These are phyloP conservation scores for Spergularia bocconei DNA, from an alignment of 148 eudicot genomes.

Conservation along the genomic window DNA sequence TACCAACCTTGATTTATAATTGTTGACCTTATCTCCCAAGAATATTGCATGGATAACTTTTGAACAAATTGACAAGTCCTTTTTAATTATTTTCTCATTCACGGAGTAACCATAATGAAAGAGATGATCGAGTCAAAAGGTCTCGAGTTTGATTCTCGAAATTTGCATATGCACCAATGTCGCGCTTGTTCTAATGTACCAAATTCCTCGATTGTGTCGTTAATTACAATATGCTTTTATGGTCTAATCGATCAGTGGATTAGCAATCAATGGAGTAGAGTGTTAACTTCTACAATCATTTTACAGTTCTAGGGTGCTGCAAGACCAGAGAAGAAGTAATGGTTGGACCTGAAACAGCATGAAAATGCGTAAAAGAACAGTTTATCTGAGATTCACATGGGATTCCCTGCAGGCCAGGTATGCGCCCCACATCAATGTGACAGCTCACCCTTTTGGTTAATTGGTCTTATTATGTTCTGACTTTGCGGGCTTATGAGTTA, in stretches of 20 bases:
- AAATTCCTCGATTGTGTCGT: neutral
- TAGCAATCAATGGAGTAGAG: neutral
- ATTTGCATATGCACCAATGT: neutral
- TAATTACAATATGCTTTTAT: too few relatives aligned
- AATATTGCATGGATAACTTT: conserved; percentile 7
- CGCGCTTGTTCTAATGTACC: neutral
- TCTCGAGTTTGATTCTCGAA: neutral
- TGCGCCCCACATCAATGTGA: neutral
- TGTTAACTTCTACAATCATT: neutral
- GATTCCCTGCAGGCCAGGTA: conserved; percentile 10
- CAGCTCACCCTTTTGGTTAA: too few relatives aligned
- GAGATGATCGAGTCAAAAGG: too few relatives aligned
- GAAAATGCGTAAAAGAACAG: too few relatives aligned
- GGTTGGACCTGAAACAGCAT: too few relatives aligned
- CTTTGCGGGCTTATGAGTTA: too few relatives aligned
- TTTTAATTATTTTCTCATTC: too few relatives aligned
- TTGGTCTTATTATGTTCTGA: too few relatives aligned
- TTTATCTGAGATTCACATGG: conserved; percentile 14
- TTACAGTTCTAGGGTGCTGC: too few relatives aligned
- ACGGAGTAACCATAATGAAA: too few relatives aligned
- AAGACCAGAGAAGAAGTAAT: too few relatives aligned
- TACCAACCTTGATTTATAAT: conserved; percentile 19
- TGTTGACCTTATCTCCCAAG: conserved; percentile 27
- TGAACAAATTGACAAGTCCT: neutral
- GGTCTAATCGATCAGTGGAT: too few relatives aligned